Conservation (phyloP, 805 yeast genomes). For the Saccharomycopsis sp. region DNA sequence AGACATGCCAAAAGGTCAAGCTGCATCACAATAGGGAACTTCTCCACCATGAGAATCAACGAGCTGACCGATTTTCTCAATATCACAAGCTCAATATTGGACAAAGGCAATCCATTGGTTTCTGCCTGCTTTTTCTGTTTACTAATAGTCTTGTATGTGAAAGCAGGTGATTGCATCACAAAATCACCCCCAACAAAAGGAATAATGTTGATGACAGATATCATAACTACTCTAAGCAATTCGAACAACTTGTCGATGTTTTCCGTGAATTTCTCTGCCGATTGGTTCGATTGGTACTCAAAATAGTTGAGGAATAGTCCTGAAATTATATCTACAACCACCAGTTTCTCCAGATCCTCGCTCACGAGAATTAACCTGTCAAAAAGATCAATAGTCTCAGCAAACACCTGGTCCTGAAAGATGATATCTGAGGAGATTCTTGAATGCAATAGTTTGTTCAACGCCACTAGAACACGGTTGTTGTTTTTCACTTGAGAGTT, state of each 20-base stretch:
- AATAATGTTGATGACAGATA: conserved; percentile 51
- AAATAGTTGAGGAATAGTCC: conserved; percentile 45
- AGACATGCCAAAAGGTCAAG: conserved; percentile 67
- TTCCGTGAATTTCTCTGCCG: conserved; percentile 38
- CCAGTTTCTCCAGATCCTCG: conserved; percentile 39
- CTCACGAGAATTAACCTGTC: conserved; percentile 64
- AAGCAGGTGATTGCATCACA: conserved; percentile 23
- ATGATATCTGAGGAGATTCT: conserved; percentile 51
- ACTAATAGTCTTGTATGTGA: conserved; percentile 4
- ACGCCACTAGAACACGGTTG: conserved; percentile 39
- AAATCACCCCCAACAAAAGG: conserved; percentile 52
- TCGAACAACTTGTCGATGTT: conserved; percentile 81
- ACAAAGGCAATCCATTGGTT: conserved; percentile 17
- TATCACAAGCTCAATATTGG: conserved; percentile 32
- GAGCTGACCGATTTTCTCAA: conserved; percentile 44
- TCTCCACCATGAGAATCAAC: conserved; percentile 54
- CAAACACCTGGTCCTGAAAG: conserved; percentile 60
- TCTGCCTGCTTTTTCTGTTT: neutral
- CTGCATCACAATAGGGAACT: conserved; percentile 62
- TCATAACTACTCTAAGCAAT: conserved; percentile 59
- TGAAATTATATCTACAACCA: conserved; percentile 50
- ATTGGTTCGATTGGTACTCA: conserved; percentile 23
- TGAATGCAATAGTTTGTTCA: conserved; percentile 51
- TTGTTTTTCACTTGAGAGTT: conserved; percentile 24
- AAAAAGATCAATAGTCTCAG: conserved; percentile 68